Percentiles rank a stretch among this genome's conserved stretches.
phyloP scores from a whole-genome alignment of 2,329 filamentous ascomycete genomes.

The Neonectria neomacrospora region DNA sequence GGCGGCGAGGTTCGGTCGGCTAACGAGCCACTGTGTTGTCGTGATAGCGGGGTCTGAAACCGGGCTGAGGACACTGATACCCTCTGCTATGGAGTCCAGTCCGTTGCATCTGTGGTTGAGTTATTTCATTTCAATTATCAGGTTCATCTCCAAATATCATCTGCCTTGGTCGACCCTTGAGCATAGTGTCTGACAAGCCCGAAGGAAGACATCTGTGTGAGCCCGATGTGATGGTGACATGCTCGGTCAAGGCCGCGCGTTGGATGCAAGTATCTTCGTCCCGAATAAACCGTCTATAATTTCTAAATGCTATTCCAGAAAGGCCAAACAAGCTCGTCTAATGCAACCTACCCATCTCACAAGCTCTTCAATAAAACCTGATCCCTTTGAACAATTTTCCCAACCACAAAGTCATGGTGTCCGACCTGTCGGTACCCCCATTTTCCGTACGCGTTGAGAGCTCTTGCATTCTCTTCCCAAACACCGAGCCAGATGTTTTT shows the following conservation, averaged over 20 bases:
- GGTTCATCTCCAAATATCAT: background rate
- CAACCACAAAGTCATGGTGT: slow-evolving; percentile 55
- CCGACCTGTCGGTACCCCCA: slow-evolving; percentile 55
- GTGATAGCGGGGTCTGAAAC: background rate
- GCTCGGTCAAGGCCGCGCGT: no score
- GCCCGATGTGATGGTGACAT: no score
- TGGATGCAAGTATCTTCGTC: no score
- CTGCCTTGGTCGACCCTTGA: background rate
- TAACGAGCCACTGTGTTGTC: background rate
- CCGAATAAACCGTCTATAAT: background rate
- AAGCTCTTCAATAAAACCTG: slow-evolving; percentile 52
- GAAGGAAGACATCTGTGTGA: background rate
- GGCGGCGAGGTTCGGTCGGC: background rate
- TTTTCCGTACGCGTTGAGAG: slow-evolving; percentile 53
- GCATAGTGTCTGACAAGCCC: background rate
- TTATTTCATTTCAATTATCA: background rate
- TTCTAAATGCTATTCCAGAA: background rate
- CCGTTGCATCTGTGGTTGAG: background rate
- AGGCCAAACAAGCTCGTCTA: background rate
- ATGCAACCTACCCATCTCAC: background rate
- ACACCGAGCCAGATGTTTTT: slow-evolving; percentile 58
- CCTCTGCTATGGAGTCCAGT: background rate
- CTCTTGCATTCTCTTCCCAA: slow-evolving; percentile 58
- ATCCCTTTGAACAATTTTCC: slow-evolving; percentile 55
- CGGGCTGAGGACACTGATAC: background rate